These are phyloP conservation scores for Oryza australiensis DNA, from an alignment of 176 grass and related monocot genomes.

Conservation along the genomic window DNA sequence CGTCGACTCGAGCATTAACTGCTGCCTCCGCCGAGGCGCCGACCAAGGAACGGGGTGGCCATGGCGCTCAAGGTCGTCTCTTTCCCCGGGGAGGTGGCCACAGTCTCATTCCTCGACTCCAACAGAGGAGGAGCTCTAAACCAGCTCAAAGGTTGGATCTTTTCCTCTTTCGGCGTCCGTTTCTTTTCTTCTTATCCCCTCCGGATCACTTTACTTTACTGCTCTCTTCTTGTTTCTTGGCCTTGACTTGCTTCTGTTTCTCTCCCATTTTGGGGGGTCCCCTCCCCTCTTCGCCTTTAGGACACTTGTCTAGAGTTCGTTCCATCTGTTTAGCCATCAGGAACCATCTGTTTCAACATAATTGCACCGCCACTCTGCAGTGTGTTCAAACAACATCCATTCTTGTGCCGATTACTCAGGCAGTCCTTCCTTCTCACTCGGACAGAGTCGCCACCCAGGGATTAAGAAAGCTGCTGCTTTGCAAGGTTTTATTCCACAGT, in stretches of 20 bases:
- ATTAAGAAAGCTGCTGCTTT: neutral
- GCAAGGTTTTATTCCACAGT: neutral
- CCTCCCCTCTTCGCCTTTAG: neutral
- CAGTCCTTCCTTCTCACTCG: neutral
- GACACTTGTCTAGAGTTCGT: neutral
- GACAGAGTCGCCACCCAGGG: neutral
- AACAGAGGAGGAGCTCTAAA: slow-evolving; percentile 36
- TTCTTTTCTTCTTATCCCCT: neutral
- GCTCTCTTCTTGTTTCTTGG: neutral
- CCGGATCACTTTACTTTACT: neutral
- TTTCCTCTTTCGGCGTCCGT: slow-evolving; percentile 21
- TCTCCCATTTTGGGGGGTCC: neutral
- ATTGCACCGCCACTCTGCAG: neutral
- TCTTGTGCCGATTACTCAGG: neutral
- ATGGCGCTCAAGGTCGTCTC: slow-evolving; percentile 75
- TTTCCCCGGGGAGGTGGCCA: slow-evolving; percentile 51
- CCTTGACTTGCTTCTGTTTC: neutral
- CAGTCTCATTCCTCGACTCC: slow-evolving; percentile 61
- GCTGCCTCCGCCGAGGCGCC: neutral
- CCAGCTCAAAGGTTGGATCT: slow-evolving; percentile 64
- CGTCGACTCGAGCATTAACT: neutral
- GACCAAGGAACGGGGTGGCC: neutral
- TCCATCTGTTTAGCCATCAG: neutral
- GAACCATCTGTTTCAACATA: neutral
- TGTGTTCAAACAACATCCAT: neutral